phyloP scores from a whole-genome alignment of 768 basidiomycete genomes.

The Podaxis pistillaris region DNA sequence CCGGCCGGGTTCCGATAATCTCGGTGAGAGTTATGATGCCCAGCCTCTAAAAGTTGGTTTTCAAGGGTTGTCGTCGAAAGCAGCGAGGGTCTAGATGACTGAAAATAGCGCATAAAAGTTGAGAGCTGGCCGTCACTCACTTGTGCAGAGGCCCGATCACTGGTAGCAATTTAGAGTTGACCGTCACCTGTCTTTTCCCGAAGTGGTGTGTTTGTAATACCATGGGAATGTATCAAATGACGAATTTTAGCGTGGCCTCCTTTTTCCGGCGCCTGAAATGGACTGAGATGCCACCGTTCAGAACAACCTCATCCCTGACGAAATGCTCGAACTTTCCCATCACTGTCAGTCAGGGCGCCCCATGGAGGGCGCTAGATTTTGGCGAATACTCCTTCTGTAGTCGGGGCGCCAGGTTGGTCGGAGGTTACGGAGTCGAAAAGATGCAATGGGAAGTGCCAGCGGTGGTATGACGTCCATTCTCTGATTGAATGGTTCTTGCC shows the following conservation, averaged over 20 bases:
- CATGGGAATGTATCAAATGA: slow-evolving; percentile 15
- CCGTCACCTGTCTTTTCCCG: background rate
- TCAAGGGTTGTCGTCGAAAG: background rate
- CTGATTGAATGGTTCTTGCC: slow-evolving; percentile 9
- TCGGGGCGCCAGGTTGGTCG: slow-evolving; percentile 1
- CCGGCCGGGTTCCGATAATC: slow-evolving; percentile 33
- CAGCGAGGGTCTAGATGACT: background rate
- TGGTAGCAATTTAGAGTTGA: slow-evolving; percentile 14
- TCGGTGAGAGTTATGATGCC: slow-evolving; percentile 21
- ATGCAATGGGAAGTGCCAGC: slow-evolving; percentile 10
- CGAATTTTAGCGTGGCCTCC: background rate
- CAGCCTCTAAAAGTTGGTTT: background rate
- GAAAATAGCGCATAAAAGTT: slow-evolving; percentile 5
- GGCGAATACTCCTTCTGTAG: background rate
- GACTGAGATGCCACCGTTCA: slow-evolving; percentile 1
- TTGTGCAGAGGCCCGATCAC: slow-evolving; percentile 5
- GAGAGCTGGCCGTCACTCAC: slow-evolving; percentile 3
- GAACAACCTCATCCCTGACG: background rate
- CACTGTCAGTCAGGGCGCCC: slow-evolving; percentile 1
- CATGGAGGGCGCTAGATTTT: slow-evolving; percentile 1
- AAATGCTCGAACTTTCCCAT: slow-evolving; percentile 1
- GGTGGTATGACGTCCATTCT: slow-evolving; percentile 7
- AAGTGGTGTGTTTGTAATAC: slow-evolving; percentile 8
- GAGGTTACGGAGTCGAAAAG: slow-evolving; percentile 12
- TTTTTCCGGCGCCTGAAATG: slow-evolving; percentile 6